These are phyloP conservation scores for Tricholoma matsutake DNA, from an alignment of 768 basidiomycete species.

Conservation along the genomic window DNA sequence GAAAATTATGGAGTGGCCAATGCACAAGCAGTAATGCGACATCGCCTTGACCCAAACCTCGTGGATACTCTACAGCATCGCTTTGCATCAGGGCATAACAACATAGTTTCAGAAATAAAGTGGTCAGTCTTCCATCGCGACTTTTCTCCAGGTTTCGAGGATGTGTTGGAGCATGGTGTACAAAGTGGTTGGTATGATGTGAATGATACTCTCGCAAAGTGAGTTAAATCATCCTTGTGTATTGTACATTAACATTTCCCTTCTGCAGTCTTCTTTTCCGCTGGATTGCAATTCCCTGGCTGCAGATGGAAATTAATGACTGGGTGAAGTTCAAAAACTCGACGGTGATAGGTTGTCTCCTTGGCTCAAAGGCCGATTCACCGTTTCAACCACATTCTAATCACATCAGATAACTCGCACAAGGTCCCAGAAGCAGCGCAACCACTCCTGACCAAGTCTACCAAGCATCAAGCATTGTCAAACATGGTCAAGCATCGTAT, in stretches of 20 bases:
- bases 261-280: conserved; percentile 19
- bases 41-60: background rate
- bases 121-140: background rate
- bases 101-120: background rate
- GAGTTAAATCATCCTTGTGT: background rate
- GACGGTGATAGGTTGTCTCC: no score
- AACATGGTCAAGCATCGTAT: no score
- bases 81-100: no score
- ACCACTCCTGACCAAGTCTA: no score
- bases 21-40: background rate
- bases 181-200: background rate
- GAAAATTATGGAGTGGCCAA: no score
- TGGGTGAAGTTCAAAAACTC: conserved; percentile 18
- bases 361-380: no score
- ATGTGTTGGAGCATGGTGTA: background rate
- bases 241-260: background rate
- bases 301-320: conserved; percentile 33
- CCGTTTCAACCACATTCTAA: no score
- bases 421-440: no score
- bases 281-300: conserved; percentile 35
- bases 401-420: no score
- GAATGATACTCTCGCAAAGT: no score
- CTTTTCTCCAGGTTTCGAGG: background rate
- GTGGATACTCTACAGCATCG: no score
- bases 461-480: no score